Evolutionary conservation across 306 rosid species (phyloP), one percentile per base, ranked within the genome.

Genomic region (Ziziphus jujuba): DNA sequence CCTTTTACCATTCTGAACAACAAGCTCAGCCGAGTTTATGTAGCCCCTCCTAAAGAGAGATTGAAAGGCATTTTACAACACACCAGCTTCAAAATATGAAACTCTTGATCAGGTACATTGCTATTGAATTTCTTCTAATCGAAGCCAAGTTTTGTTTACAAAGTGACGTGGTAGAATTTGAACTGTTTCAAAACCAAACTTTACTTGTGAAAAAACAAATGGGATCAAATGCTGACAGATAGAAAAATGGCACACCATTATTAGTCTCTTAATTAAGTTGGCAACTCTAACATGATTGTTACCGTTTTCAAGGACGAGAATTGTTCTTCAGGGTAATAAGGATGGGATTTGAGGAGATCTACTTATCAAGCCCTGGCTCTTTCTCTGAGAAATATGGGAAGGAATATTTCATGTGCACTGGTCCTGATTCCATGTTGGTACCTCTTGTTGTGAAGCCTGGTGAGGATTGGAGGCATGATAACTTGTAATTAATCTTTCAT

Each of bases 301-400:
- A 1, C 19, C 2, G 48, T 70, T 74, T 65, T 45, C 85, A 93
- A 96, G 98, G 96, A 23, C 88, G 88, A 47, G 98, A 79, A 84
- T 81, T 93, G 23, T 80, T 72, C 85, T 93, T 82, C 75, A 84
- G 98, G 82, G 89, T 93, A 65, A 86, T 93, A 86, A 76, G 96
- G 68, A 90, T 93, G 90, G 97, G 98, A 15, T 93, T 88, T 79
- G 96, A 93, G 76, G 98, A 93, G 70, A 93, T 86, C 45, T 88
- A 88, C 79, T 72, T 93, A 56, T 83, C 86, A 6, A 93, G 97
- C 66, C 98, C 97, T 28, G 98, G 98, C 77, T 88, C 97, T 1
- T 67, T 82, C 66, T 86, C 88, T 5, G 78, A 81, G 59, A 93
- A 93, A 78, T 85, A 72, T 72, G 98, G 98, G 17, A 80, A 84